phyloP scores from a whole-genome alignment of 2,329 filamentous ascomycete genomes.

The Pseudogymnoascus sp. region DNA sequence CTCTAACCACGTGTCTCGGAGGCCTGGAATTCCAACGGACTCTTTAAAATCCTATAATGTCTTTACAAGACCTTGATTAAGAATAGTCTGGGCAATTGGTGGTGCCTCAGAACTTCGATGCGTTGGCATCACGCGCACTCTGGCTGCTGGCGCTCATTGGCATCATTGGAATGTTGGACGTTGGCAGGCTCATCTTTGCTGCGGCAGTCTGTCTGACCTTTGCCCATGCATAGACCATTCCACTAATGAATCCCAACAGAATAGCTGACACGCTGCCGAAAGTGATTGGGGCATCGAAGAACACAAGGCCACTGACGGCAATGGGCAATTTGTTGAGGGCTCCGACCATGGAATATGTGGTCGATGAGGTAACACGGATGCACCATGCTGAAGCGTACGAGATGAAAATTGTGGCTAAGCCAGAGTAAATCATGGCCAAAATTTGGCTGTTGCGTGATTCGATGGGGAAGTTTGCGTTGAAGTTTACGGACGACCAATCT shows the following conservation, averaged over 20 bases:
- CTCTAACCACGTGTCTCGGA: neutral
- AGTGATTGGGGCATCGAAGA: slow-evolving; percentile 91
- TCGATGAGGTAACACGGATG: slow-evolving; percentile 92
- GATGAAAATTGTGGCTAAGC: slow-evolving; percentile 89
- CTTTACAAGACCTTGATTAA: neutral
- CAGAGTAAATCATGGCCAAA: slow-evolving; percentile 87
- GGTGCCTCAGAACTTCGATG: slow-evolving; percentile 13
- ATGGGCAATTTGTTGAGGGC: slow-evolving; percentile 97
- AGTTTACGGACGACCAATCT: slow-evolving; percentile 83
- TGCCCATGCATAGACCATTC: slow-evolving; percentile 80
- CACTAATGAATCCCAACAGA: slow-evolving; percentile 80
- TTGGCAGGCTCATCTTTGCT: slow-evolving; percentile 59
- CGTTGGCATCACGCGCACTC: slow-evolving; percentile 80
- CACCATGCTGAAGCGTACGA: slow-evolving; percentile 99
- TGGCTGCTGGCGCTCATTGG: slow-evolving; percentile 82
- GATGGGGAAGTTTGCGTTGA: slow-evolving; percentile 80
- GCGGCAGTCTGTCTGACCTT: slow-evolving; percentile 72
- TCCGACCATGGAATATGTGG: slow-evolving; percentile 98
- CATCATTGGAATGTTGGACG: slow-evolving; percentile 41
- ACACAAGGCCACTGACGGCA: slow-evolving; percentile 82
- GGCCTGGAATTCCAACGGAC: neutral
- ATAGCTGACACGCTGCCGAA: slow-evolving; percentile 89
- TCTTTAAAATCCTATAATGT: neutral
- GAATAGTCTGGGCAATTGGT: neutral
- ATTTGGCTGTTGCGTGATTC: slow-evolving; percentile 72